Evolutionary conservation across 768 basidiomycete genomes (phyloP).

Genomic region (Boletus rufocinnamomeus): DNA sequence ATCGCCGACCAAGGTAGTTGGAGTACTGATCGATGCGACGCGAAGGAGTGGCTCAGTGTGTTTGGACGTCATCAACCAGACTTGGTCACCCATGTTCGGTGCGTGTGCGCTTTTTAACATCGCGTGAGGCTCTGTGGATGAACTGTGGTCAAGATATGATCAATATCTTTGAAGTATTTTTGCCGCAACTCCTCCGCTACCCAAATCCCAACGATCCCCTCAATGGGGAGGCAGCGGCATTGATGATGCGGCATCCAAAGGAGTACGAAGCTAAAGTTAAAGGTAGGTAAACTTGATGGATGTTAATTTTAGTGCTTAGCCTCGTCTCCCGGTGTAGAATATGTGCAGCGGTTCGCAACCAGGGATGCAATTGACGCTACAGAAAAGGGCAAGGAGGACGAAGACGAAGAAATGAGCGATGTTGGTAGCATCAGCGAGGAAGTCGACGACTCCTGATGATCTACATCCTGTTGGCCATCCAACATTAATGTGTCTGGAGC

Average conservation of each 20-base stretch:
- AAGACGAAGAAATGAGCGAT: conserved; percentile 88
- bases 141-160: conserved; percentile 76
- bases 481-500: conserved; percentile 9
- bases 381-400: conserved; percentile 58
- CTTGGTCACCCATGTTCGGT: conserved; percentile 99
- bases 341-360: conserved; percentile 93
- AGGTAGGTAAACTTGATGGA: conserved; percentile 47
- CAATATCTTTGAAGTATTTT: conserved; percentile 98
- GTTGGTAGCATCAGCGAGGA: conserved; percentile 80
- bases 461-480: not conserved
- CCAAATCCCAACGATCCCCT: conserved; percentile 98
- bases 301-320: conserved; percentile 3
- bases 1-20: conserved; percentile 6
- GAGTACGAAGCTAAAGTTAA: conserved; percentile 94
- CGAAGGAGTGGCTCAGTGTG: conserved; percentile 95
- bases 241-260: conserved; percentile 96
- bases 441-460: conserved; percentile 40
- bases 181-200: conserved; percentile 95
- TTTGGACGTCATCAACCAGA: conserved; percentile 98
- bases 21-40: conserved; percentile 10
- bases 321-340: conserved; percentile 55
- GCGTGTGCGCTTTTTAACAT: conserved; percentile 33
- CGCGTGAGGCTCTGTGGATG: conserved; percentile 2
- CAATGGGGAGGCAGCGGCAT: conserved; percentile 96
- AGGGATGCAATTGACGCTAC: conserved; percentile 86